phyloP scores from a whole-genome alignment of 2,329 filamentous ascomycete genomes.

The Teratosphaeria destructans region DNA sequence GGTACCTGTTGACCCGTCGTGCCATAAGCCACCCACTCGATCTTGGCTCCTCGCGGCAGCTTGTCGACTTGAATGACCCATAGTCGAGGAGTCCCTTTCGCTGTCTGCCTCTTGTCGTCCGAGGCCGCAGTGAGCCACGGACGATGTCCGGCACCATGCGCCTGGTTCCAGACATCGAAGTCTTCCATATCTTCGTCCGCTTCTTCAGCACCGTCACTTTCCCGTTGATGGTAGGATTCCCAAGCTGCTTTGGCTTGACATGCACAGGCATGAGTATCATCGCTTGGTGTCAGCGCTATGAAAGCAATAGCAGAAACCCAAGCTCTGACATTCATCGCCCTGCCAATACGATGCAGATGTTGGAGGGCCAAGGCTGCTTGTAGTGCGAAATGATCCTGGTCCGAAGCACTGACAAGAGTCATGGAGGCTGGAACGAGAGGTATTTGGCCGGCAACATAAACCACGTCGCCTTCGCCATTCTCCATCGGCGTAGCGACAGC shows the following conservation, averaged over 20 bases:
- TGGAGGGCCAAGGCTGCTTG: slow-evolving; percentile 69
- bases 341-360: slow-evolving; percentile 76
- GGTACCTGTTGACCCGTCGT: neutral
- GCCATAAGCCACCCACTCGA: slow-evolving; percentile 58
- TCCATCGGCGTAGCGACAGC: slow-evolving; percentile 50
- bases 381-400: slow-evolving; percentile 19
- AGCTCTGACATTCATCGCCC: slow-evolving; percentile 58
- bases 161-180: slow-evolving; percentile 56
- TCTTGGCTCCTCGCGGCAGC: slow-evolving; percentile 59
- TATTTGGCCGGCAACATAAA: slow-evolving; percentile 83
- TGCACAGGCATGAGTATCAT: slow-evolving; percentile 22
- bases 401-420: slow-evolving; percentile 34
- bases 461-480: slow-evolving; percentile 20
- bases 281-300: slow-evolving; percentile 39
- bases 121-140: slow-evolving; percentile 13
- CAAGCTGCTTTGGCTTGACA: slow-evolving; percentile 29
- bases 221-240: slow-evolving; percentile 22
- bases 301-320: slow-evolving; percentile 72
- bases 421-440: slow-evolving; percentile 75
- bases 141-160: slow-evolving; percentile 36
- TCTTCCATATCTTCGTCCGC: slow-evolving; percentile 25
- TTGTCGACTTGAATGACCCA: slow-evolving; percentile 66
- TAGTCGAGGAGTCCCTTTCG: slow-evolving; percentile 46
- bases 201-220: slow-evolving; percentile 3
- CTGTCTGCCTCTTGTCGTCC: neutral